These are phyloP conservation scores for Odonthalia washingtoniensis DNA, from an alignment of 31 red algal species.

Conservation along the genomic window DNA sequence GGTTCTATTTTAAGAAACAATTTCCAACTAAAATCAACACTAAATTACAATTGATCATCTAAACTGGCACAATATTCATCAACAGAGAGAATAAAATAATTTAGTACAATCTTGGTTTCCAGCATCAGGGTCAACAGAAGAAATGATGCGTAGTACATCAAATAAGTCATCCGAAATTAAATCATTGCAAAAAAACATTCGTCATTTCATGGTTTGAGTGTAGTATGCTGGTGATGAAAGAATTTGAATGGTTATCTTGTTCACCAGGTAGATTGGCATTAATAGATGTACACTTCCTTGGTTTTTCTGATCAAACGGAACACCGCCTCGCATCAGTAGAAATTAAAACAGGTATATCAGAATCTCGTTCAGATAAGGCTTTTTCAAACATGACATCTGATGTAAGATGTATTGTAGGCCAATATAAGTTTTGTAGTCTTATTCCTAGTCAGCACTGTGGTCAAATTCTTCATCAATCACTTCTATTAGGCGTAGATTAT, in stretches of 20 bases:
- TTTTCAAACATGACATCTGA: background rate
- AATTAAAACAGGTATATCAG: background rate
- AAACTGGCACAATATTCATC: background rate
- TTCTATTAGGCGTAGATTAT: background rate
- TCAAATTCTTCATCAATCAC: constrained; percentile 4
- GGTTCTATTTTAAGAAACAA: background rate
- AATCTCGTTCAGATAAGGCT: background rate
- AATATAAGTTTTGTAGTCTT: background rate
- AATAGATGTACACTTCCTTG: background rate
- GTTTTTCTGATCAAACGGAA: background rate
- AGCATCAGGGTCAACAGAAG: background rate
- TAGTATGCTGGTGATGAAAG: constrained; percentile 23
- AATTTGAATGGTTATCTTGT: background rate
- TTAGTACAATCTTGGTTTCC: constrained; percentile 23
- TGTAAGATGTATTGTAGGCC: background rate
- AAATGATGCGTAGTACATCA: constrained; percentile 48
- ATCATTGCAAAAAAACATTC: background rate
- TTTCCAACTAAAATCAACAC: too few species aligned
- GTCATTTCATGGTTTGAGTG: background rate
- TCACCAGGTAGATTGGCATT: constrained; percentile 24
- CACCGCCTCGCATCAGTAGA: background rate
- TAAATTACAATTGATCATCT: background rate
- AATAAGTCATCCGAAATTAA: constrained; percentile 14
- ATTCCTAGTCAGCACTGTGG: constrained; percentile 17
- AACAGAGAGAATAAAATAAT: background rate